Evolutionary conservation across 345 rosid species (phyloP).

Genomic region (Limnanthes douglasii): DNA sequence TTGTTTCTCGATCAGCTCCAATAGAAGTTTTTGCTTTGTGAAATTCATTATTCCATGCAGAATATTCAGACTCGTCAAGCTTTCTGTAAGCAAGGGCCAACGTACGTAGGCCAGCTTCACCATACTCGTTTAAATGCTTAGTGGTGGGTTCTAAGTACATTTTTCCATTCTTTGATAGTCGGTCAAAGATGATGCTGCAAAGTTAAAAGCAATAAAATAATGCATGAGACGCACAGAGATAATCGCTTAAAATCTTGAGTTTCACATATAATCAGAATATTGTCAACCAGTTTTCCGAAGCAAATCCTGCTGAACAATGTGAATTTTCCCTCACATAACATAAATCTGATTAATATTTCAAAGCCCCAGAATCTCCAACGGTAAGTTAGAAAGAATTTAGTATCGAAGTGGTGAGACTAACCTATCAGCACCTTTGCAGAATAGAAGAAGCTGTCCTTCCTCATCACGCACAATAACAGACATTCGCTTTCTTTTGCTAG

Average conservation of each 20-base stretch:
- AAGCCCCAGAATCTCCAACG: not conserved
- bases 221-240: constrained; percentile 4
- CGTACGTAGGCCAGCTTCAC: constrained; percentile 90
- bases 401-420: constrained; percentile 16
- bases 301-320: no score
- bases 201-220: constrained; percentile 9
- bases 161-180: constrained; percentile 74
- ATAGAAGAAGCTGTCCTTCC: constrained; percentile 66
- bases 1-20: constrained; percentile 61
- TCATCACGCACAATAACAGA: constrained; percentile 71
- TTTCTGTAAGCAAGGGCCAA: constrained; percentile 65
- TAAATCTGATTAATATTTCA: not conserved
- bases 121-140: constrained; percentile 80
- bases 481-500: constrained; percentile 98
- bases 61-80: constrained; percentile 60
- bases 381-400: not conserved
- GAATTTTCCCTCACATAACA: no score
- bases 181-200: constrained; percentile 77
- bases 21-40: constrained; percentile 71
- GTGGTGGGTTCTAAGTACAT: constrained; percentile 43
- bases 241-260: constrained; percentile 1
- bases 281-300: no score
- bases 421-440: constrained; percentile 99
- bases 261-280: no score
- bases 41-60: constrained; percentile 73